Conservation (phyloP, 352 stramenopile species). For the Globisporangium emineosum region DNA sequence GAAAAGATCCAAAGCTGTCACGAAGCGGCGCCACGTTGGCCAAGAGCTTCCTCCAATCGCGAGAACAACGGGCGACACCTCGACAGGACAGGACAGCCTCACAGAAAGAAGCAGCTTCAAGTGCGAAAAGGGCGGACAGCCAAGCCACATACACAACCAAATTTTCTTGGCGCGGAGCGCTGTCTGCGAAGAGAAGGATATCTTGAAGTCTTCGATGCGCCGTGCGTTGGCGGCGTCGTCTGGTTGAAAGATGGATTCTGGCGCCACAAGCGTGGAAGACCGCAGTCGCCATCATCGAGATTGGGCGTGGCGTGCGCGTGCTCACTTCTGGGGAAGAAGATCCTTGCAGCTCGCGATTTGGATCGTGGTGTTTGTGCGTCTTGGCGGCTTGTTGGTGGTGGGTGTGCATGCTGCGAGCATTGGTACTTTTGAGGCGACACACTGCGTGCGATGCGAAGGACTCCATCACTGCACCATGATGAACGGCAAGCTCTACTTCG, state of each 20-base stretch:
- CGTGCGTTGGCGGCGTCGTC: not conserved
- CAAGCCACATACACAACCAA: not conserved
- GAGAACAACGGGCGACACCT: not conserved
- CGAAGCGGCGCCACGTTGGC: constrained; percentile 4
- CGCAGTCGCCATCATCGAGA: not conserved
- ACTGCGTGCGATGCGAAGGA: constrained; percentile 45
- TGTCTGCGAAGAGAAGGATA: not conserved
- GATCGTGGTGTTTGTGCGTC: not conserved
- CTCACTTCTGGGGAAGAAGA: not conserved
- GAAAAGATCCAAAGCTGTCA: not conserved
- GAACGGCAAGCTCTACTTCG: constrained; percentile 67
- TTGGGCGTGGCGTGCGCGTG: not conserved
- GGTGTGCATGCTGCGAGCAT: constrained; percentile 11
- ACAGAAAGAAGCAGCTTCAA: not conserved
- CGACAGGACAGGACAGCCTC: too few relatives aligned
- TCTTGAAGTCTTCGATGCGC: not conserved
- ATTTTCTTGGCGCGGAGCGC: not conserved
- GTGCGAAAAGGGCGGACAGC: not conserved
- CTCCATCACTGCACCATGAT: constrained; percentile 65
- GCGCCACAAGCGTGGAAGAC: not conserved
- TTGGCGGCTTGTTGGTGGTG: not conserved
- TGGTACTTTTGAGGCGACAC: constrained; percentile 35
- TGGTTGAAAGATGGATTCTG: not conserved
- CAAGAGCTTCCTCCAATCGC: not conserved
- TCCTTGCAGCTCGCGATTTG: not conserved